Percentiles rank a stretch among this genome's conserved stretches.
phyloP scores from a whole-genome alignment of 768 basidiomycete genomes.

The Hemileccinum impolitum region DNA sequence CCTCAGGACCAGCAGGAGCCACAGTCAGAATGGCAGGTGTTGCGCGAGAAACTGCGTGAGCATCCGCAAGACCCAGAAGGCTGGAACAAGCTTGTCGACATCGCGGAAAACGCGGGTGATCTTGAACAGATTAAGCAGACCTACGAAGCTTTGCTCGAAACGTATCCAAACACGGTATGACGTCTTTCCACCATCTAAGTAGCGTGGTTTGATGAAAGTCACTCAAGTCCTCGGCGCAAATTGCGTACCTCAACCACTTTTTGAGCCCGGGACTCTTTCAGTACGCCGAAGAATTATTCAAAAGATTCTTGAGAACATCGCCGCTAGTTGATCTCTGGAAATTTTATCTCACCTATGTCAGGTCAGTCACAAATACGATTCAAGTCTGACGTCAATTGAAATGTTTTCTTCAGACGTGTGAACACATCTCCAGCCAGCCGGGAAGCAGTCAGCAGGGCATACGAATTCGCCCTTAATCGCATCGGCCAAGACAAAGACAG shows the following conservation, averaged over 20 bases:
- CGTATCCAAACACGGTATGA: conserved; percentile 92
- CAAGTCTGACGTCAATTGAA: conserved; percentile 13
- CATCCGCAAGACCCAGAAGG: conserved; percentile 72
- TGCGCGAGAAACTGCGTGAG: conserved; percentile 59
- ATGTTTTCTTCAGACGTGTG: conserved; percentile 48
- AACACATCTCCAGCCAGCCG: conserved; percentile 67
- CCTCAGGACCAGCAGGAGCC: conserved; percentile 32
- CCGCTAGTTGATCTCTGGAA: conserved; percentile 90
- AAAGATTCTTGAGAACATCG: conserved; percentile 77
- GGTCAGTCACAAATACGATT: conserved; percentile 46
- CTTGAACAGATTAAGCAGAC: conserved; percentile 75
- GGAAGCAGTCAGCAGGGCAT: conserved; percentile 80
- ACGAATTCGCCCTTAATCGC: conserved; percentile 88
- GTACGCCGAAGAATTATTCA: conserved; percentile 86
- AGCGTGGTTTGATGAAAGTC: conserved; percentile 22
- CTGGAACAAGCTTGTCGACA: conserved; percentile 73
- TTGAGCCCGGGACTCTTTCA: conserved; percentile 62
- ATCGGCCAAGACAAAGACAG: conserved; percentile 92
- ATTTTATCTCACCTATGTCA: conserved; percentile 91
- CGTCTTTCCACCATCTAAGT: conserved; percentile 21
- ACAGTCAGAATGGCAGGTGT: conserved; percentile 63
- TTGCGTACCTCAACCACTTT: conserved; percentile 79
- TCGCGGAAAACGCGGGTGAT: conserved; percentile 75
- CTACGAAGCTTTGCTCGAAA: conserved; percentile 78
- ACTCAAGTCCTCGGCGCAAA: conserved; percentile 73